Base-by-base conservation (phyloP, 768 basidiomycete genomes). In the Auricularia heimuer region DNA sequence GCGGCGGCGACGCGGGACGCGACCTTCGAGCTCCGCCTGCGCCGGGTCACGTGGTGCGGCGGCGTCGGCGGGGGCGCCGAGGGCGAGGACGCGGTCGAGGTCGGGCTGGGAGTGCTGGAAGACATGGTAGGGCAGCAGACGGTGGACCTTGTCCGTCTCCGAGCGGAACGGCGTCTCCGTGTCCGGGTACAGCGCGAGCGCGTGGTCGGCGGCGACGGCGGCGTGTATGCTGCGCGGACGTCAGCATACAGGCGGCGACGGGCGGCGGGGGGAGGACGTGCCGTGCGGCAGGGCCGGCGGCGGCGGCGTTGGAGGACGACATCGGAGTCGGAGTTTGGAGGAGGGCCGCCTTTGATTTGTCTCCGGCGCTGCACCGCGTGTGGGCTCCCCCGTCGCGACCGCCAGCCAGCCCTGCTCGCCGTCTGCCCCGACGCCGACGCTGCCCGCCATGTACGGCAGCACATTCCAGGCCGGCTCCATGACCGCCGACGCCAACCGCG, bases 101-200 rank as follows among this genome's bases (percentile, higher is more conserved):
- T 93, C 91, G 56, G 87, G 85, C 65, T 75, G 75, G 0, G 90
- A 90, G 66, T 90, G 87, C 67, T 88, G 88, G 68, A 87, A 90
- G 62, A 92, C 75, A 70, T 93, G 91, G 69, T 90, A 92, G 0
- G 91, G 90, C 24, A 92, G 77, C 24, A 93, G 78, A 62, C 90
- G 82, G n/a, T 83, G 80, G 29, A 91, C 78, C 2, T 79, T 86
- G 71, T 93, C 91, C 4, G 75, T 70, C 8, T 78, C 74, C 69
- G 89, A 84, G 14, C 69, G 67, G 69, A 93, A 93, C 1, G 90
- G 86, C 0, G 84, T 79, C 62, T 91, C 88, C 44, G 82, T 79
- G 68, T 92, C 87, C 45, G 89, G 89, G 62, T 83, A 80, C 62
- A 84, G 69, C 16, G 82, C 83, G 16, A 80, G 75, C 47, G 78